Evolutionary conservation across 495 filamentous ascomycete genomes (phyloP).

Genomic region (Trichoderma erinaceum): DNA sequence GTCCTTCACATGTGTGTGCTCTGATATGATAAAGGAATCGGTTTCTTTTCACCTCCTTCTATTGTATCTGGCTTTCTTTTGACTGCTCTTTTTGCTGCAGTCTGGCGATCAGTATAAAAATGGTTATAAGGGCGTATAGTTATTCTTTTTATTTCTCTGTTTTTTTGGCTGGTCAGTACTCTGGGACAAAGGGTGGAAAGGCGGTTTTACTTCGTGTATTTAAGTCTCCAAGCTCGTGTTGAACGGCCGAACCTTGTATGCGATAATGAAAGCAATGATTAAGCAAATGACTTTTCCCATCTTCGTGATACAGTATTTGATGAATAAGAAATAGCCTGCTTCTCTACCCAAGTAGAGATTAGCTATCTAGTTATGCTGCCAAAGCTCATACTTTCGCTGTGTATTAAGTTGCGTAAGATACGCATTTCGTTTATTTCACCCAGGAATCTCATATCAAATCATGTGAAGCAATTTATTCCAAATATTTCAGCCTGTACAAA

Average conservation of each 20-base stretch:
- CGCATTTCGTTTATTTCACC: too few species aligned
- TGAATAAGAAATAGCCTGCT: too few species aligned
- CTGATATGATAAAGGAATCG: not conserved
- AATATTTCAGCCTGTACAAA: not conserved
- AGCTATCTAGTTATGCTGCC: too few species aligned
- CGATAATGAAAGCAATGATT: conserved; percentile 11
- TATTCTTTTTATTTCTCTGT: not conserved
- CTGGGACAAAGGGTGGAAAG: not conserved
- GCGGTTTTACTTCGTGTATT: not conserved
- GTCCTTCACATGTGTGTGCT: not conserved
- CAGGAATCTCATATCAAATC: not conserved
- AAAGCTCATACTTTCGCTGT: too few species aligned
- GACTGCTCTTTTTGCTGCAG: not conserved
- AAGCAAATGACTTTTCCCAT: not conserved
- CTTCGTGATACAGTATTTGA: not conserved
- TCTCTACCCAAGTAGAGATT: too few species aligned
- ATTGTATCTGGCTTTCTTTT: not conserved
- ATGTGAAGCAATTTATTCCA: not conserved
- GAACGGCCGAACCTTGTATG: conserved; percentile 5
- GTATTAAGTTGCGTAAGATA: too few species aligned
- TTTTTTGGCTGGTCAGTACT: not conserved
- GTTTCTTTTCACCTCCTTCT: not conserved
- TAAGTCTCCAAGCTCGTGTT: not conserved
- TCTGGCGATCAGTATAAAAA: conserved; percentile 6
- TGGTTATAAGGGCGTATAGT: conserved; percentile 7